phyloP scores from a whole-genome alignment of 768 basidiomycete genomes.

The Pleurotus tuoliensis region DNA sequence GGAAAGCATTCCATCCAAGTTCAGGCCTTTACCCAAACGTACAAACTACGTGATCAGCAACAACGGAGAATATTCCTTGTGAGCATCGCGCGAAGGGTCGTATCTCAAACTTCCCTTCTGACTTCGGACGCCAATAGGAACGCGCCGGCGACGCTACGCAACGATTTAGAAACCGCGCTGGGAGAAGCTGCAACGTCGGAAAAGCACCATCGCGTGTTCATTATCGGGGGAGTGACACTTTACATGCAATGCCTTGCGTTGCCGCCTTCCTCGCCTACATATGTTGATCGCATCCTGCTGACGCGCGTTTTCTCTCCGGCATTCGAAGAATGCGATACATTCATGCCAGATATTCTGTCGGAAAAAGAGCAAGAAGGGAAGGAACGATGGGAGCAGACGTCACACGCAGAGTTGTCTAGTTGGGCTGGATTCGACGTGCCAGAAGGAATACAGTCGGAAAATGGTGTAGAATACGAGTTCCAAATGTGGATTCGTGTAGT shows the following conservation, averaged over 20 bases:
- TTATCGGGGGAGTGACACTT: constrained; percentile 90
- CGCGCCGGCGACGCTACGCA: not conserved
- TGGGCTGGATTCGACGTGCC: constrained; percentile 85
- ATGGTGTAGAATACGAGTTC: constrained; percentile 82
- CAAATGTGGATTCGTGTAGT: constrained; percentile 84
- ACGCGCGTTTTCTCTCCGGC: constrained; percentile 76
- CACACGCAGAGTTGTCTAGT: constrained; percentile 58
- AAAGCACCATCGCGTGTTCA: constrained; percentile 53
- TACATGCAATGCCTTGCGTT: constrained; percentile 66
- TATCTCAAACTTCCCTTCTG: not conserved
- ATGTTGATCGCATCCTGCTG: constrained; percentile 81
- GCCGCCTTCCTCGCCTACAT: constrained; percentile 26
- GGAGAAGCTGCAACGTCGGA: constrained; percentile 9
- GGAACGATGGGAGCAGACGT: constrained; percentile 50
- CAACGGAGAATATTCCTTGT: constrained; percentile 15
- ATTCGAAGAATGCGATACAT: constrained; percentile 83
- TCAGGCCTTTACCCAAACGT: constrained; percentile 74
- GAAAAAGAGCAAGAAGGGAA: constrained; percentile 14
- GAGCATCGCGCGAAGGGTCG: not conserved
- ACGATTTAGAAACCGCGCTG: not conserved
- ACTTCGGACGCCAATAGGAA: not conserved
- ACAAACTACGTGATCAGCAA: constrained; percentile 73
- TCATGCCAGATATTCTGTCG: constrained; percentile 72
- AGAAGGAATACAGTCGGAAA: constrained; percentile 74
- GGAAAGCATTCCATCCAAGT: constrained; percentile 90